A percentile compares a stretch with the other conserved stretches of the same genome.
Evolutionary conservation across 1,284 basidiomycete species (phyloP).

Genomic region (Inonotus obliquus): DNA sequence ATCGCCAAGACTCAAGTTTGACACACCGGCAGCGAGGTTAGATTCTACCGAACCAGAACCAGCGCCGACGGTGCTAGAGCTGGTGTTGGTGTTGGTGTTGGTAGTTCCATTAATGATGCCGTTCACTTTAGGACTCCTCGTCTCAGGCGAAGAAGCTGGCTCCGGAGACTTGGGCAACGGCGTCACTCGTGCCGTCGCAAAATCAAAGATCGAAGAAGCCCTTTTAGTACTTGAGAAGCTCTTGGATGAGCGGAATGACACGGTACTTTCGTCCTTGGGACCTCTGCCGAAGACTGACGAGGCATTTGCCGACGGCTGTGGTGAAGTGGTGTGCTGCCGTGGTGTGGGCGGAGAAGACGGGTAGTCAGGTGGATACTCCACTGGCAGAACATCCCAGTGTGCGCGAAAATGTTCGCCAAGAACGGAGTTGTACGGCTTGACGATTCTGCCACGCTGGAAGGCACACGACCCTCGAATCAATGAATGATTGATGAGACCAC

Average conservation of each 20-base stretch:
- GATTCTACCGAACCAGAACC: constrained; percentile 30
- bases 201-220: constrained; percentile 14
- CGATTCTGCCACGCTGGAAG: constrained; percentile 76
- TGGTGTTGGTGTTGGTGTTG: too few species aligned
- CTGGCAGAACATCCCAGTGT: constrained; percentile 73
- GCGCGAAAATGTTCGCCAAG: constrained; percentile 90
- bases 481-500: neutral
- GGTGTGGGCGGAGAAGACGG: constrained; percentile 42
- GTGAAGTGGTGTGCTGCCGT: constrained; percentile 37
- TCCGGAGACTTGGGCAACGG: constrained; percentile 13
- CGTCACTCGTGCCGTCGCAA: constrained; percentile 14
- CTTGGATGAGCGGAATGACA: constrained; percentile 42
- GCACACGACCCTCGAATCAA: neutral
- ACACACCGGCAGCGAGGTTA: constrained; percentile 48
- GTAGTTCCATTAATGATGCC: constrained; percentile 12
- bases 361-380: constrained; percentile 44
- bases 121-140: constrained; percentile 23
- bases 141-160: constrained; percentile 35
- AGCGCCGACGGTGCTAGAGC: too few species aligned
- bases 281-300: constrained; percentile 26
- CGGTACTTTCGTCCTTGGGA: constrained; percentile 51
- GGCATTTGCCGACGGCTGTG: constrained; percentile 28
- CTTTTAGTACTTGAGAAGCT: constrained; percentile 7
- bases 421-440: constrained; percentile 95
- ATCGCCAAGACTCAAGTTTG: constrained; percentile 52